phyloP scores from a whole-genome alignment of 345 rosid species.

The Camelina neglecta region DNA sequence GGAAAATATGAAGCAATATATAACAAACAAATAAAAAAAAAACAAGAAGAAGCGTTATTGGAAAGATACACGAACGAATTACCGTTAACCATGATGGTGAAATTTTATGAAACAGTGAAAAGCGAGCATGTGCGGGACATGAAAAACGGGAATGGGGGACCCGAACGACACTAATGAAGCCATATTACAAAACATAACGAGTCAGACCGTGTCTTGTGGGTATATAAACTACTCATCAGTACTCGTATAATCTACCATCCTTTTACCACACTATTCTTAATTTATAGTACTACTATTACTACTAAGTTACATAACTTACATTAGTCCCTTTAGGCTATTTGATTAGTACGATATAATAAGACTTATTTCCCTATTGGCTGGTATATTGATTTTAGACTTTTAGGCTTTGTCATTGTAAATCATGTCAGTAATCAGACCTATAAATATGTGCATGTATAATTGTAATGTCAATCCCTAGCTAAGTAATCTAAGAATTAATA shows the following conservation, averaged over 20 bases:
- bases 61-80: background rate
- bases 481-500: background rate
- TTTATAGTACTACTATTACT: background rate
- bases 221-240: background rate
- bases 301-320: background rate
- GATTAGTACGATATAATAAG: background rate
- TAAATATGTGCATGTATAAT: background rate
- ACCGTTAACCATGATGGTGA: background rate
- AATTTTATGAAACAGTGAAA: background rate
- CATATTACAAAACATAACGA: background rate
- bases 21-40: background rate
- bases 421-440: background rate
- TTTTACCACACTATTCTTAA: background rate
- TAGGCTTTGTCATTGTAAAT: background rate
- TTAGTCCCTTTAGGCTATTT: background rate
- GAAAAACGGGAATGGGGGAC: constrained; percentile 22
- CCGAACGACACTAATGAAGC: constrained; percentile 22
- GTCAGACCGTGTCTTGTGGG: constrained; percentile 26
- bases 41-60: background rate
- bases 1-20: background rate
- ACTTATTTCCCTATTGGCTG: background rate
- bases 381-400: background rate
- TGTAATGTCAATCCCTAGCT: constrained; percentile 8
- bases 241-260: background rate
- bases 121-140: constrained; percentile 27